Base-by-base conservation (phyloP, 2,329 filamentous ascomycete species). In the Chrysosporium queenslandicum region DNA sequence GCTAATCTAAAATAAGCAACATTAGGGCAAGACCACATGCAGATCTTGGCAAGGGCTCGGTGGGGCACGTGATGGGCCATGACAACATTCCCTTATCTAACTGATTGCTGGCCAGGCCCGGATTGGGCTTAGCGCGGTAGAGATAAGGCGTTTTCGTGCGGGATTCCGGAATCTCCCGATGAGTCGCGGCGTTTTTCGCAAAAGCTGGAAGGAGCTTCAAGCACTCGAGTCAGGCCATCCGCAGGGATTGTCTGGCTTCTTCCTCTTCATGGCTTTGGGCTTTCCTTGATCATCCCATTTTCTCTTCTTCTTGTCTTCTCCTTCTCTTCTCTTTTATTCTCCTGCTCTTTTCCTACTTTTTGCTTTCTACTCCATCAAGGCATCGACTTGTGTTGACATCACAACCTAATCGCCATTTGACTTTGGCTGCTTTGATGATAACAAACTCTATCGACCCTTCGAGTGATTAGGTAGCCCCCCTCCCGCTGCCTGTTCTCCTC, bases 121-220 rank as follows among this genome's bases (percentile, higher is more conserved):
- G 8, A 43, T 51, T 45, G 49, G 49, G 49, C 21, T 29, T 51
- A 51, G 49, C 49, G 49, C 21, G 5, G 4, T 21, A n/a, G 9
- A 37, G 49, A 51, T 51, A 51, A 51, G 49, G 49, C 30, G 16
- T 51, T 51, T 29, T 51, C 49, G 49, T 51, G 40, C 27, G 7
- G 40, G 14, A 8, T 14, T 39, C 49, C 49, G 49, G 30, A 18
- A 45, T 27, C 18, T 2, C 49, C 49, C 49, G 49, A 45, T 3
- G 18, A 20, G 16, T 29, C 14, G 46, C 32, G n/a, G n/a, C 46
- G 20, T 39, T 12, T 34, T 29, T 48, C 46, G 20, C 46, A 14
- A 14, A 9, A 21, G 8, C n/a, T 12, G 37, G 37, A 32, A 36
- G 37, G 34, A 50, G 39, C 47, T 29, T 36, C 30, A 12, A n/a